Percentiles rank a stretch among this genome's conserved stretches.
These are phyloP conservation scores for Cercospora sesami DNA, from an alignment of 2,329 filamentous ascomycete species.

Conservation along the genomic window DNA sequence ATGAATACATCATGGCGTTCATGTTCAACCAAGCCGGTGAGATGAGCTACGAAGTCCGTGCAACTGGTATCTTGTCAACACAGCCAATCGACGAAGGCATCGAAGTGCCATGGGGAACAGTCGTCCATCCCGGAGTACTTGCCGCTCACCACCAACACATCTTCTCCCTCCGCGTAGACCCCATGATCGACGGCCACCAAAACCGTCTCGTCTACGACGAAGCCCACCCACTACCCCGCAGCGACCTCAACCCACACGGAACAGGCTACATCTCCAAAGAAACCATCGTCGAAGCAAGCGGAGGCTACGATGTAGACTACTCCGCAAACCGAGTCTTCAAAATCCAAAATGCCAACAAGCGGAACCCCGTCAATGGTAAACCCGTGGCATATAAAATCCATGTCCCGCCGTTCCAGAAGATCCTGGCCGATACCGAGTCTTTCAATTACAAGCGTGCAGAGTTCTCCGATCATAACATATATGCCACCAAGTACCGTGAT, in stretches of 20 bases:
- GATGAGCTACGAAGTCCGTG: constrained; percentile 65
- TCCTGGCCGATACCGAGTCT: constrained; percentile 54
- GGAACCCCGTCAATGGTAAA: constrained; percentile 51
- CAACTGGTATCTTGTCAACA: constrained; percentile 68
- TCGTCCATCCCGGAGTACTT: constrained; percentile 68
- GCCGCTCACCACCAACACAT: constrained; percentile 74
- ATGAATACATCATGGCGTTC: constrained; percentile 67
- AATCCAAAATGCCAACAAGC: constrained; percentile 48
- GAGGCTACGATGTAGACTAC: constrained; percentile 52
- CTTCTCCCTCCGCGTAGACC: constrained; percentile 58
- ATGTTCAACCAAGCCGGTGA: constrained; percentile 69
- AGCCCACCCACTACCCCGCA: constrained; percentile 59
- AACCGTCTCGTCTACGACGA: constrained; percentile 55
- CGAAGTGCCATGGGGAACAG: constrained; percentile 65
- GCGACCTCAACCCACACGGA: constrained; percentile 57
- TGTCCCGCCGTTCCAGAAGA: constrained; percentile 52
- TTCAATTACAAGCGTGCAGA: constrained; percentile 60
- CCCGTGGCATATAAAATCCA: constrained; percentile 54
- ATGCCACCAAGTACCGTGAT: constrained; percentile 59
- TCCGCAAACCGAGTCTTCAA: constrained; percentile 51
- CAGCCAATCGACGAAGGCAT: constrained; percentile 66
- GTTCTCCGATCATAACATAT: constrained; percentile 60
- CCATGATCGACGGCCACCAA: constrained; percentile 48
- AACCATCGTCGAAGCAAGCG: constrained; percentile 50
- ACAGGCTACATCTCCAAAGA: constrained; percentile 51